phyloP scores from a whole-genome alignment of 2,329 filamentous ascomycete genomes.

The Alternaria triticina region DNA sequence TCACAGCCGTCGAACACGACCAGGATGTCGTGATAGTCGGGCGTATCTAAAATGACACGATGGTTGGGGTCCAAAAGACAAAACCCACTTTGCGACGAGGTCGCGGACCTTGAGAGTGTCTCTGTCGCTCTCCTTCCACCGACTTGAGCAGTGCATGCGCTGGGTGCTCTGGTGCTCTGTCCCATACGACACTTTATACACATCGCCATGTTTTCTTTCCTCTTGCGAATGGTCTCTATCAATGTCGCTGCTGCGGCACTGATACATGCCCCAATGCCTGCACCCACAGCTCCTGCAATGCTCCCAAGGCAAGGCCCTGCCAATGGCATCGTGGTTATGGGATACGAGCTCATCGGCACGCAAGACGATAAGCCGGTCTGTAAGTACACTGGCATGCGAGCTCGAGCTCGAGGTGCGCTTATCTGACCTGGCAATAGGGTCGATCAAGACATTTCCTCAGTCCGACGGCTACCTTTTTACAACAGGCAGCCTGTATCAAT shows the following conservation, averaged over 20 bases:
- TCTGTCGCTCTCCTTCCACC: neutral
- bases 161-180: neutral
- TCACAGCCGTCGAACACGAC: neutral
- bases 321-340: neutral
- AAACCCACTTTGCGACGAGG: neutral
- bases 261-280: neutral
- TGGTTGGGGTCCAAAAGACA: constrained; percentile 2
- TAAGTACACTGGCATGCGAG: neutral
- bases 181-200: neutral
- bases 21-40: neutral
- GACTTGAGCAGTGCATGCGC: neutral
- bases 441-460: neutral
- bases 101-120: neutral
- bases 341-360: neutral
- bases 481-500: neutral
- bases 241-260: neutral
- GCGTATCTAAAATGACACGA: neutral
- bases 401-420: neutral
- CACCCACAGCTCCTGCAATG: neutral
- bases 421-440: neutral
- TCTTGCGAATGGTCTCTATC: neutral
- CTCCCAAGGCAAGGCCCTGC: neutral
- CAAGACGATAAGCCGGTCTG: neutral
- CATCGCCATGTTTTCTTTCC: neutral
- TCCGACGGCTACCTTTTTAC: constrained; percentile 5